Evolutionary conservation across 192 early-diverging fungal species (phyloP).

Genomic region (Coemansia javaensis): DNA sequence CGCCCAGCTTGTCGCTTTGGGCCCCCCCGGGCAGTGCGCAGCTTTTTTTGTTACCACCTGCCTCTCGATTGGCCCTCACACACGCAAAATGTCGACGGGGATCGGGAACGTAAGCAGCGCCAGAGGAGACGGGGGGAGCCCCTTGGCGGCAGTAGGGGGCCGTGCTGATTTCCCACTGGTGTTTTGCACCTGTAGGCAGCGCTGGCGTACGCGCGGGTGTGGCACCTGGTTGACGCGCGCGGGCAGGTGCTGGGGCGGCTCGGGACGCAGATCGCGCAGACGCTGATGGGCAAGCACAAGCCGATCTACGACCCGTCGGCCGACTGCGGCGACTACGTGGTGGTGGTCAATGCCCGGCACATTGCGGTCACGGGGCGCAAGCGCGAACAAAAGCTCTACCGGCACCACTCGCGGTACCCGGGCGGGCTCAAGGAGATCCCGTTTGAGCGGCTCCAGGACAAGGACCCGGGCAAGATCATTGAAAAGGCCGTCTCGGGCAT

Average conservation of each 20-base stretch:
- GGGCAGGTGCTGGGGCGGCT: slow-evolving; percentile 84
- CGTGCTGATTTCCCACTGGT: too few relatives aligned
- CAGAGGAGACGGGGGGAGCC: too few relatives aligned
- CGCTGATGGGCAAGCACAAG: slow-evolving; percentile 96
- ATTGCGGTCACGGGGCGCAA: slow-evolving; percentile 79
- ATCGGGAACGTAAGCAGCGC: slow-evolving; percentile 43
- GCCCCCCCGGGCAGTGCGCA: too few relatives aligned
- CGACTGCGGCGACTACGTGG: slow-evolving; percentile 95
- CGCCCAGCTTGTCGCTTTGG: not conserved
- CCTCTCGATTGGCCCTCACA: not conserved
- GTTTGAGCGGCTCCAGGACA: slow-evolving; percentile 68
- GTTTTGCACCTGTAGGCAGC: slow-evolving; percentile 70
- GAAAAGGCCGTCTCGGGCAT: slow-evolving; percentile 90
- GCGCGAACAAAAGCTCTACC: slow-evolving; percentile 78
- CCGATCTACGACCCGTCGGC: slow-evolving; percentile 83
- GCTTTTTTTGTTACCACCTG: not conserved
- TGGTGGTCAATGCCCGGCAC: slow-evolving; percentile 87
- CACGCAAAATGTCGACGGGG: slow-evolving; percentile 38
- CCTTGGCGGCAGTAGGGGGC: too few relatives aligned
- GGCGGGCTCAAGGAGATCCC: slow-evolving; percentile 80
- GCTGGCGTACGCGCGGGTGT: slow-evolving; percentile 81
- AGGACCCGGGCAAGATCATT: slow-evolving; percentile 73
- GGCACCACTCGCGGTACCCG: slow-evolving; percentile 79
- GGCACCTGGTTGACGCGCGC: slow-evolving; percentile 88
- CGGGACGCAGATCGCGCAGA: slow-evolving; percentile 77